Evolutionary conservation across 768 basidiomycete genomes (phyloP).

Genomic region (Chalciporus pseudorubinellus): DNA sequence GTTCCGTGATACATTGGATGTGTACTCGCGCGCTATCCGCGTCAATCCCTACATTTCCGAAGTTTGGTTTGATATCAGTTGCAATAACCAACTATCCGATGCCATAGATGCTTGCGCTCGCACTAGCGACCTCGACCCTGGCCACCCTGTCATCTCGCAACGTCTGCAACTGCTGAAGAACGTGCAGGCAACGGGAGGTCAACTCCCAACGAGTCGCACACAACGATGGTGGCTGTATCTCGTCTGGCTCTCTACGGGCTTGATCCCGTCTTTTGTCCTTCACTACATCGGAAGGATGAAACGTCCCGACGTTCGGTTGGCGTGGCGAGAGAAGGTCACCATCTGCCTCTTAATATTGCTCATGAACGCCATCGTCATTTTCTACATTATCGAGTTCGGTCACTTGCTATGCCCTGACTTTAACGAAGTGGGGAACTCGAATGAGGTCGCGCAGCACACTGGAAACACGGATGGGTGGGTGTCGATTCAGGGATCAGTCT

Average conservation of each 20-base stretch:
- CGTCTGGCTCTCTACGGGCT: slow-evolving; percentile 77
- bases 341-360: slow-evolving; percentile 83
- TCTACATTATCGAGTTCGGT: slow-evolving; percentile 89
- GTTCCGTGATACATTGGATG: slow-evolving; percentile 97
- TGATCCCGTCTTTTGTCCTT: slow-evolving; percentile 73
- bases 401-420: slow-evolving; percentile 80
- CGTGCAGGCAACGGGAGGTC: slow-evolving; percentile 71
- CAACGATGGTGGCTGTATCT: slow-evolving; percentile 81
- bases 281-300: slow-evolving; percentile 82
- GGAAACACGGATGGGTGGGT: slow-evolving; percentile 80
- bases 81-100: slow-evolving; percentile 98
- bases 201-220: slow-evolving; percentile 68
- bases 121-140: slow-evolving; percentile 90
- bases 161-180: slow-evolving; percentile 75
- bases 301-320: slow-evolving; percentile 85
- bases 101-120: slow-evolving; percentile 98
- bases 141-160: slow-evolving; percentile 77
- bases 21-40: slow-evolving; percentile 97
- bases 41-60: slow-evolving; percentile 97
- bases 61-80: slow-evolving; percentile 85
- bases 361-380: slow-evolving; percentile 73
- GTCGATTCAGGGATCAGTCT: slow-evolving; percentile 77
- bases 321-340: slow-evolving; percentile 92
- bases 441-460: slow-evolving; percentile 72
- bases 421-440: slow-evolving; percentile 77